Evolutionary conservation across 805 yeast genomes (phyloP), one percentile per base, ranked within the genome.

Genomic region (Candida maesae): DNA sequence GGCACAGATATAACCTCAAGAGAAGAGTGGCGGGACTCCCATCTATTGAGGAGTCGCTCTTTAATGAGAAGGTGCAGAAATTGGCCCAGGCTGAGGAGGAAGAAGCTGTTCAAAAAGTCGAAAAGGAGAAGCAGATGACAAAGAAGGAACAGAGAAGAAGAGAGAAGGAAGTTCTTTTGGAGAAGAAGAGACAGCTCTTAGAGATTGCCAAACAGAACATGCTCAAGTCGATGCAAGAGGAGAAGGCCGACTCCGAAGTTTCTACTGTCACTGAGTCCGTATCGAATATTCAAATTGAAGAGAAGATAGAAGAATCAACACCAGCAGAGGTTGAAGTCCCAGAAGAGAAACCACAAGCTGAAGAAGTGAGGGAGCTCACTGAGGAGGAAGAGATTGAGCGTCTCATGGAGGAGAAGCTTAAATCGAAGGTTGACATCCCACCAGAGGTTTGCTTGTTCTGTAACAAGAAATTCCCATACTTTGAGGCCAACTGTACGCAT

Each of bases 1-100:
- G 99, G 99, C 99, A 93, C 64, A 76, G 98, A 56, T 93, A 93
- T 64, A 93, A 93, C 60, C 74, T 93, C 55, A 93, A 93, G 61
- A 79, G 99, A 69, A 74, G 95, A 60, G 98, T 93, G 13, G 96
- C 98, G 0, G 76, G 73, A 35, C 66, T 89, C 46, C 95, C 95
- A 16, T 78, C 95, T 0, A 79, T 89, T 32, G 64, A 78, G 9
- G 79, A 84, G 24, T 74, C 72, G 29, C 64, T 74, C 2, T 84
- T 84, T 62, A 85, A 84, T 16, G 84, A 81, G 50, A 84, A 87
- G 58, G 83, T 84, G 25, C 58, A 60, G 28, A 58, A 56, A 20
- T 36, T 63, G 39, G 40, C 59, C 11, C 46, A 44, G 29, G 50
- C 33, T 9, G 53, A 52, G 35, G 59, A 52, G 4, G 53, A 47